A percentile compares a stretch with the other conserved stretches of the same genome.
Conservation (phyloP, 2,329 filamentous ascomycete species). For the Moelleriella libera region DNA sequence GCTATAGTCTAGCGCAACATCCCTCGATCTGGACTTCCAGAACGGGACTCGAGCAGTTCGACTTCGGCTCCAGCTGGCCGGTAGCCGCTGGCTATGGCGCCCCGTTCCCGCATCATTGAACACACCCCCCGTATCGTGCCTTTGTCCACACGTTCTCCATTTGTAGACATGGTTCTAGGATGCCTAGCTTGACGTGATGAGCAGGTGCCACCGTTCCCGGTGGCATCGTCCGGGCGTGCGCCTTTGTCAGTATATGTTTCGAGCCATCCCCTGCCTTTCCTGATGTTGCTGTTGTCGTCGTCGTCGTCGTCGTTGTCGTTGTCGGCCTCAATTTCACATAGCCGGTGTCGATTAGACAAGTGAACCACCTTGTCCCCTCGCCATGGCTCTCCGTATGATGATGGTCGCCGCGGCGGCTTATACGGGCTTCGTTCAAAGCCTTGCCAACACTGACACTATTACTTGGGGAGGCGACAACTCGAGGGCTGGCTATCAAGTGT, state of each 20-base stretch:
- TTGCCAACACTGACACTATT: slow-evolving; percentile 37
- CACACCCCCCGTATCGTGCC: background rate
- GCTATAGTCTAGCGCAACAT: background rate
- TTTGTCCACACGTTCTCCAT: background rate
- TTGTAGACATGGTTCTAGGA: background rate
- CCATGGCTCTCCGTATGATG: slow-evolving; percentile 13
- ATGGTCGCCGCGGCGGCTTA: slow-evolving; percentile 19
- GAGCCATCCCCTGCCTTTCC: background rate
- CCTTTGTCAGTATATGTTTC: background rate
- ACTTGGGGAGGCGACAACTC: slow-evolving; percentile 46
- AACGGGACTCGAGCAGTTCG: slow-evolving; percentile 1
- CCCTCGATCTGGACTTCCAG: background rate
- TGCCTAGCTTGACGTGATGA: background rate
- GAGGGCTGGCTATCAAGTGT: slow-evolving; percentile 38
- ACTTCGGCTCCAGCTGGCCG: background rate
- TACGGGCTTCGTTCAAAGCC: slow-evolving; percentile 17
- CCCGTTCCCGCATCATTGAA: background rate
- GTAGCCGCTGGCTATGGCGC: background rate
- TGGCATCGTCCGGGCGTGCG: background rate
- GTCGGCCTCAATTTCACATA: background rate
- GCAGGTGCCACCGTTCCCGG: background rate
- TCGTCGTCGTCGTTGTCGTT: background rate
- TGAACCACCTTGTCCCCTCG: slow-evolving; percentile 2
- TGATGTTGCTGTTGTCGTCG: background rate
- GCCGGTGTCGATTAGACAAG: background rate